Evolutionary conservation across 805 yeast species (phyloP).

Genomic region (Metschnikowia henanensis): DNA sequence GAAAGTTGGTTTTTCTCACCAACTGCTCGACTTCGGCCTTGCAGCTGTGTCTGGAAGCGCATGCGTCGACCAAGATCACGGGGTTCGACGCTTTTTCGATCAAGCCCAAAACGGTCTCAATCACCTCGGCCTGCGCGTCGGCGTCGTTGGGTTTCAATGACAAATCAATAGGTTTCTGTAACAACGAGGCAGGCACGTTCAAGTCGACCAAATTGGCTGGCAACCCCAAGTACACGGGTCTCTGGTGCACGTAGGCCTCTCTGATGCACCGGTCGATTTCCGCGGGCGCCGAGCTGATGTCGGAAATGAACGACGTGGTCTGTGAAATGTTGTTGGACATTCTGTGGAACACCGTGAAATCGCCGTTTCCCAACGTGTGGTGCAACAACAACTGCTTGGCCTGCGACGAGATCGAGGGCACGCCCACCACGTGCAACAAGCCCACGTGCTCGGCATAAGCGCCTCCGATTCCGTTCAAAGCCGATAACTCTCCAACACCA

Average conservation of each 20-base stretch:
- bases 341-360: conserved; percentile 73
- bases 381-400: conserved; percentile 72
- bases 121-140: conserved; percentile 63
- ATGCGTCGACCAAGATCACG: conserved; percentile 79
- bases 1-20: conserved; percentile 70
- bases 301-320: conserved; percentile 64
- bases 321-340: conserved; percentile 75
- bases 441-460: conserved; percentile 90
- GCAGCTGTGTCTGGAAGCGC: conserved; percentile 78
- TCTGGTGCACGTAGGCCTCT: conserved; percentile 67
- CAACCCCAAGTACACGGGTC: conserved; percentile 81
- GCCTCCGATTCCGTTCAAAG: conserved; percentile 86
- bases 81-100: conserved; percentile 65
- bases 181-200: conserved; percentile 53
- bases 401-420: conserved; percentile 75
- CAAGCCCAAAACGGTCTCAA: conserved; percentile 49
- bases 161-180: conserved; percentile 67
- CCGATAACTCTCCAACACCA: conserved; percentile 88
- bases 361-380: conserved; percentile 84
- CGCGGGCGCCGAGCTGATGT: conserved; percentile 62
- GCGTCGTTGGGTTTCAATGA: conserved; percentile 55
- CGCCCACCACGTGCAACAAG: conserved; percentile 80
- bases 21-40: conserved; percentile 61
- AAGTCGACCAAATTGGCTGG: conserved; percentile 81
- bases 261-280: conserved; percentile 74